Evolutionary conservation across 805 yeast genomes (phyloP).

Genomic region (Cyberlindnera amylophila): DNA sequence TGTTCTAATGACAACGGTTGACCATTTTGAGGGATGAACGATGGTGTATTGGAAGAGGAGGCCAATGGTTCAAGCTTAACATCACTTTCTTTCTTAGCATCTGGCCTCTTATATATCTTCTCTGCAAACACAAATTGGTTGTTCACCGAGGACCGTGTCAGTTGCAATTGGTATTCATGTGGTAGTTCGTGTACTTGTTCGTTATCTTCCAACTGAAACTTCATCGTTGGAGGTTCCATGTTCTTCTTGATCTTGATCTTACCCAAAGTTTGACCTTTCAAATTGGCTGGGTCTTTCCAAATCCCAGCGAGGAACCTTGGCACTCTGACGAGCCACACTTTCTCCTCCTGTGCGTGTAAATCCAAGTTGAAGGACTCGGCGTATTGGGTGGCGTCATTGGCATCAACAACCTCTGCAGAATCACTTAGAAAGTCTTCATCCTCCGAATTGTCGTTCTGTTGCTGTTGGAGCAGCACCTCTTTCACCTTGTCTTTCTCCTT

Average conservation of each 20-base stretch:
- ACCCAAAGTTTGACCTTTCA: constrained; percentile 76
- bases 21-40: no score
- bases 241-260: constrained; percentile 50
- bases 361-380: constrained; percentile 75
- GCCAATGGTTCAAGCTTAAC: neutral
- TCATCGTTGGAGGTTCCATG: constrained; percentile 36
- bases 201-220: constrained; percentile 52
- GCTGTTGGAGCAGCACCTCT: constrained; percentile 23
- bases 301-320: constrained; percentile 82
- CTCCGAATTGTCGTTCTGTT: constrained; percentile 30
- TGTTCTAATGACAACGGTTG: constrained; percentile 9
- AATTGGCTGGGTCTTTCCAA: constrained; percentile 63
- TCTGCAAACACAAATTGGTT: constrained; percentile 89
- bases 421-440: constrained; percentile 40
- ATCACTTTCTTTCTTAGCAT: constrained; percentile 2
- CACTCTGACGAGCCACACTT: constrained; percentile 88
- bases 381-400: constrained; percentile 43
- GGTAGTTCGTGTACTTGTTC: constrained; percentile 59
- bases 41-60: no score
- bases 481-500: constrained; percentile 7
- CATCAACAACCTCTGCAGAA: constrained; percentile 41
- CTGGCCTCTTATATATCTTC: constrained; percentile 46
- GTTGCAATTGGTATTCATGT: constrained; percentile 73
- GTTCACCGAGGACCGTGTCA: constrained; percentile 74
- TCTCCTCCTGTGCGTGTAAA: constrained; percentile 54